phyloP scores from a whole-genome alignment of 352 stramenopile species.

The Globisporangium carolinianum region DNA sequence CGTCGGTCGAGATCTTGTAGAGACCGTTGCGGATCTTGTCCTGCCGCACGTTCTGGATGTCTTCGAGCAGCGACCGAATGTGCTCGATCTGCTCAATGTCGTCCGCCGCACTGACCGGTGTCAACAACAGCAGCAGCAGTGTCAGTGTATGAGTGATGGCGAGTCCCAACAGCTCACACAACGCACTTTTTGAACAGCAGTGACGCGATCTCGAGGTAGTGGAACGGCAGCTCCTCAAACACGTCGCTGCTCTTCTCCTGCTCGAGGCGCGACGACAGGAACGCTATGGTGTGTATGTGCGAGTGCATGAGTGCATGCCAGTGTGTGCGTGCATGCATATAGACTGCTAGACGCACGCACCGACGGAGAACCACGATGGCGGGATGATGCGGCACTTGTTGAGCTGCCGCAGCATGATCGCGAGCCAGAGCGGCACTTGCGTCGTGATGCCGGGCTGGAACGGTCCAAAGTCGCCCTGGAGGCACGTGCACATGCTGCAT shows the following conservation, averaged over 20 bases:
- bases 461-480: constrained; percentile 78
- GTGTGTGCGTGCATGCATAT: background rate
- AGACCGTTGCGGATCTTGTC: constrained; percentile 88
- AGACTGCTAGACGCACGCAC: constrained; percentile 15
- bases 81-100: constrained; percentile 82
- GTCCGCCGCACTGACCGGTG: constrained; percentile 44
- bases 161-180: background rate
- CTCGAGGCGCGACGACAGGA: constrained; percentile 48
- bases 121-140: too few relatives aligned
- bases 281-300: constrained; percentile 24
- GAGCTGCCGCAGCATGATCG: constrained; percentile 84
- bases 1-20: constrained; percentile 69
- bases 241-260: constrained; percentile 65
- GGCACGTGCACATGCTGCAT: background rate
- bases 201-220: constrained; percentile 83
- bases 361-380: constrained; percentile 77
- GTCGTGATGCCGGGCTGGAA: constrained; percentile 82
- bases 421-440: constrained; percentile 85
- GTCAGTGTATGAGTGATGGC: too few relatives aligned
- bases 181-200: constrained; percentile 80
- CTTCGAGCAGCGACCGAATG: constrained; percentile 74
- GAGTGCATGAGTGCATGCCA: background rate
- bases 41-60: constrained; percentile 86
- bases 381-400: constrained; percentile 83
- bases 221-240: constrained; percentile 79